phyloP scores from a whole-genome alignment of 2,329 filamentous ascomycete genomes.

The Epicoccum nigrum region DNA sequence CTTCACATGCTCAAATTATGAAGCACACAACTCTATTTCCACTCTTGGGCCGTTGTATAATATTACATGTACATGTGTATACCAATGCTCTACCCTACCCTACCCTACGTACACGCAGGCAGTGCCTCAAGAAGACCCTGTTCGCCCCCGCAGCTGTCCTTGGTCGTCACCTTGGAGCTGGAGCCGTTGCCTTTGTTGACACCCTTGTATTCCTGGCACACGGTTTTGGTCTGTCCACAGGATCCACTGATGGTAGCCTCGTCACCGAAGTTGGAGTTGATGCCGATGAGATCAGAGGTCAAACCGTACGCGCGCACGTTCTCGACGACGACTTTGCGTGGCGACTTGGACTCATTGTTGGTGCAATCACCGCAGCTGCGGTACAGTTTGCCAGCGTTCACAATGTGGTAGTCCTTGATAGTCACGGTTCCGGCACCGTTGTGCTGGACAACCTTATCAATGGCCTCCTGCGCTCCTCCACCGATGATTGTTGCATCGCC shows the following conservation, averaged over 20 bases:
- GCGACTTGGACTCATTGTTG: slow-evolving; percentile 53
- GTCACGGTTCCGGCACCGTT: slow-evolving; percentile 39
- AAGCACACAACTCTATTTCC: too few species aligned
- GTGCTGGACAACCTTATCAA: slow-evolving; percentile 48
- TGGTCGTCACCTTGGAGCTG: slow-evolving; percentile 25
- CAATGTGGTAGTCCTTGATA: slow-evolving; percentile 50
- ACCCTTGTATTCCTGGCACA: slow-evolving; percentile 21
- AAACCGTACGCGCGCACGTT: slow-evolving; percentile 50
- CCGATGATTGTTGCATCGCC: slow-evolving; percentile 45
- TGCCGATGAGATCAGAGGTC: slow-evolving; percentile 50
- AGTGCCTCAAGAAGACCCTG: slow-evolving; percentile 28
- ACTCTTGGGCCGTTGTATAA: too few species aligned
- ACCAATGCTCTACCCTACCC: too few species aligned
- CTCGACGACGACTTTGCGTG: slow-evolving; percentile 51
- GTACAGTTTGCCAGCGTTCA: slow-evolving; percentile 57
- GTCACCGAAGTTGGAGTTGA: slow-evolving; percentile 58
- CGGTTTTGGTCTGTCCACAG: slow-evolving; percentile 18
- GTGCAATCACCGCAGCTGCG: slow-evolving; percentile 54
- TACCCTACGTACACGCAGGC: slow-evolving; percentile 17
- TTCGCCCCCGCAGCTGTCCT: slow-evolving; percentile 16
- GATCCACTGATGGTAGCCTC: slow-evolving; percentile 53
- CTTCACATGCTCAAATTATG: too few species aligned
- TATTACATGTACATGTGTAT: too few species aligned
- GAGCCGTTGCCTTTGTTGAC: slow-evolving; percentile 20
- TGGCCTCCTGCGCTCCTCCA: slow-evolving; percentile 41